Percentiles rank a stretch among this genome's conserved stretches.
Conservation (phyloP, 495 filamentous ascomycete species). For the Talaromyces nanjingensis region DNA sequence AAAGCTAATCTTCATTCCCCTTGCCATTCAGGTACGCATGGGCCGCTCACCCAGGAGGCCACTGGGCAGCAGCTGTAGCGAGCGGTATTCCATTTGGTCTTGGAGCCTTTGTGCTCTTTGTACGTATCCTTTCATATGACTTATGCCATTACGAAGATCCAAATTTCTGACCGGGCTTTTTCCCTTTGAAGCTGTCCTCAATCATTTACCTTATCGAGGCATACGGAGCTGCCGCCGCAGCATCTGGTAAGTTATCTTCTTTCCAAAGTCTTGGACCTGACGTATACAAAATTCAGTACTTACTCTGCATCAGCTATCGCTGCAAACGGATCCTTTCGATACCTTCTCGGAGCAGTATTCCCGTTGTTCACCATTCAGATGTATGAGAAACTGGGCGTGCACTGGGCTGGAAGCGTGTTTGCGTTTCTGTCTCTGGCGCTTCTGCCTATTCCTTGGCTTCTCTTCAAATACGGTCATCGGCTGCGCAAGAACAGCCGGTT, state of each 20-base stretch:
- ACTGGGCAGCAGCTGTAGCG: neutral
- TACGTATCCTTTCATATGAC: neutral
- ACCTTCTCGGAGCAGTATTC: slow-evolving; percentile 49
- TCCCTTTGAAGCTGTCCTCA: slow-evolving; percentile 2
- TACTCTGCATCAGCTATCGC: slow-evolving; percentile 50
- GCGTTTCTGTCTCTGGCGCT: slow-evolving; percentile 10
- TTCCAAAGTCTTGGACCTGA: slow-evolving; percentile 26
- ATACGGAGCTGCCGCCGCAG: slow-evolving; percentile 45
- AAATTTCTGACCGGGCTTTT: neutral
- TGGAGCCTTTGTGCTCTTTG: slow-evolving; percentile 5
- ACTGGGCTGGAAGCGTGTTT: slow-evolving; percentile 12
- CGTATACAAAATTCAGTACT: slow-evolving; percentile 46
- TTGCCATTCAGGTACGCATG: slow-evolving; percentile 6
- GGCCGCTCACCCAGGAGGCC: neutral
- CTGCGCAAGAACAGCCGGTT: slow-evolving; percentile 3
- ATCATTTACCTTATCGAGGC: slow-evolving; percentile 44
- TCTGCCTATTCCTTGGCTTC: slow-evolving; percentile 9
- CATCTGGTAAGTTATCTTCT: slow-evolving; percentile 20
- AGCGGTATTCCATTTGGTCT: slow-evolving; percentile 7
- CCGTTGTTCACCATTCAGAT: slow-evolving; percentile 31
- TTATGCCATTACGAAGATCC: neutral
- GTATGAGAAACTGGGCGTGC: neutral
- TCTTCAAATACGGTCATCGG: neutral
- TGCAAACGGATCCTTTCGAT: slow-evolving; percentile 51
- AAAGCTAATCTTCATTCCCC: neutral